Evolutionary conservation across 495 filamentous ascomycete species (phyloP).

Genomic region (Penicillium paradoxum): DNA sequence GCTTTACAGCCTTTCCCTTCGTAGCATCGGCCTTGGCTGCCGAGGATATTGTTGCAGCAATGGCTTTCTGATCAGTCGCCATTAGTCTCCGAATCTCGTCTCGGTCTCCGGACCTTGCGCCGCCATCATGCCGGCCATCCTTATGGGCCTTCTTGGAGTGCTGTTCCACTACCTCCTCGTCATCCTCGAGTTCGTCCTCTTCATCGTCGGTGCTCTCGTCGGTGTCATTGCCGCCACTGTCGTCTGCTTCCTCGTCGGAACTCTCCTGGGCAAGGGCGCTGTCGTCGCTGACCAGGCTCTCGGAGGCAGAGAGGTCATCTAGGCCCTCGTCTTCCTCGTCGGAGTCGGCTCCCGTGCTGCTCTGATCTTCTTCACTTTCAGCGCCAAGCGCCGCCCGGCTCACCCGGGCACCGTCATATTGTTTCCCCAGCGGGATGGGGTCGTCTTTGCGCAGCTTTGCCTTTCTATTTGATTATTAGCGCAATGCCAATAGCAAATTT

Average conservation of each 20-base stretch:
- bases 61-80: constrained; percentile 63
- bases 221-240: constrained; percentile 11
- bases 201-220: constrained; percentile 13
- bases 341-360: neutral
- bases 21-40: constrained; percentile 71
- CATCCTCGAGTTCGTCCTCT: constrained; percentile 12
- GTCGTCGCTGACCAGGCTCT: too few relatives aligned
- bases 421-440: constrained; percentile 56
- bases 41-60: constrained; percentile 63
- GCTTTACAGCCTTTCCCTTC: constrained; percentile 80
- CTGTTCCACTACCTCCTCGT: neutral
- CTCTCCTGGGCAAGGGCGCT: too few relatives aligned
- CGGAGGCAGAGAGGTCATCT: constrained; percentile 15
- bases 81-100: constrained; percentile 64
- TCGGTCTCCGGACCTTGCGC: constrained; percentile 28
- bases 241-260: constrained; percentile 1
- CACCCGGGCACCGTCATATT: constrained; percentile 77
- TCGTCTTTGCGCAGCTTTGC: constrained; percentile 77
- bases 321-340: constrained; percentile 16
- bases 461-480: constrained; percentile 51
- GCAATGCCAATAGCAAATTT: neutral
- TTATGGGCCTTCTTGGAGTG: neutral
- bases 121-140: neutral
- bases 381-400: constrained; percentile 62
- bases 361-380: constrained; percentile 43